Evolutionary conservation across 129 eudicot species (phyloP).

Genomic region (Tanacetum coccineum): DNA sequence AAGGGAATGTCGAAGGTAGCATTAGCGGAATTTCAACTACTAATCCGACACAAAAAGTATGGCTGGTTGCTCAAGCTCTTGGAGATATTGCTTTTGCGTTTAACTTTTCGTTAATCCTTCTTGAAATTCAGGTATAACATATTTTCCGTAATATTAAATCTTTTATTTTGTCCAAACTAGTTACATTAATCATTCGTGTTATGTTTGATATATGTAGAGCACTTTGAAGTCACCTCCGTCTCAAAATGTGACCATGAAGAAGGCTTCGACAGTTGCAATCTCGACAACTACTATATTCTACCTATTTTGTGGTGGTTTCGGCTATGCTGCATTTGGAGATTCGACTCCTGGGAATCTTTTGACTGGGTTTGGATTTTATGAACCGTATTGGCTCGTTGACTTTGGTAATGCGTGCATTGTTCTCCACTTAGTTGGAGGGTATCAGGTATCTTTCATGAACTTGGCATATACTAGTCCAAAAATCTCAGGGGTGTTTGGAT

Average conservation of each 20-base stretch:
- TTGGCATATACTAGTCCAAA: slow-evolving; percentile 9
- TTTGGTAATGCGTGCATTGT: slow-evolving; percentile 72
- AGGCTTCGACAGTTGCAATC: slow-evolving; percentile 47
- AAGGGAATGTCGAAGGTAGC: slow-evolving; percentile 64
- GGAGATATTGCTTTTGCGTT: slow-evolving; percentile 85
- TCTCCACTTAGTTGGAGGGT: slow-evolving; percentile 82
- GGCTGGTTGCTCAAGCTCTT: slow-evolving; percentile 67
- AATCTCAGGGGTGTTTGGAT: background rate
- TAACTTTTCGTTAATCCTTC: slow-evolving; percentile 55
- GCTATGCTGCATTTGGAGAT: slow-evolving; percentile 87
- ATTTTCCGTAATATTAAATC: background rate
- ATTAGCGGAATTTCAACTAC: slow-evolving; percentile 53
- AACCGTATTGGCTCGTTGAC: slow-evolving; percentile 85
- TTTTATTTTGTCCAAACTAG: background rate
- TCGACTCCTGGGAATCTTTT: slow-evolving; percentile 78
- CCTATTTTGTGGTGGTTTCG: slow-evolving; percentile 72
- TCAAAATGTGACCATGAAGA: slow-evolving; percentile 65
- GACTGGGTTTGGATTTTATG: slow-evolving; percentile 92
- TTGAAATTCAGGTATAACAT: slow-evolving; percentile 66
- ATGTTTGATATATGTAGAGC: slow-evolving; percentile 36
- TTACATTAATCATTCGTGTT: background rate
- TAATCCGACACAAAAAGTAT: slow-evolving; percentile 56
- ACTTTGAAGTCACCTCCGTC: slow-evolving; percentile 71
- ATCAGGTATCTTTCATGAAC: slow-evolving; percentile 48
- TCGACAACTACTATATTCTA: slow-evolving; percentile 53